Evolutionary conservation across 352 stramenopile species (phyloP), one percentile per base, ranked within the genome.

Genomic region (Globisporangium ultimum): DNA sequence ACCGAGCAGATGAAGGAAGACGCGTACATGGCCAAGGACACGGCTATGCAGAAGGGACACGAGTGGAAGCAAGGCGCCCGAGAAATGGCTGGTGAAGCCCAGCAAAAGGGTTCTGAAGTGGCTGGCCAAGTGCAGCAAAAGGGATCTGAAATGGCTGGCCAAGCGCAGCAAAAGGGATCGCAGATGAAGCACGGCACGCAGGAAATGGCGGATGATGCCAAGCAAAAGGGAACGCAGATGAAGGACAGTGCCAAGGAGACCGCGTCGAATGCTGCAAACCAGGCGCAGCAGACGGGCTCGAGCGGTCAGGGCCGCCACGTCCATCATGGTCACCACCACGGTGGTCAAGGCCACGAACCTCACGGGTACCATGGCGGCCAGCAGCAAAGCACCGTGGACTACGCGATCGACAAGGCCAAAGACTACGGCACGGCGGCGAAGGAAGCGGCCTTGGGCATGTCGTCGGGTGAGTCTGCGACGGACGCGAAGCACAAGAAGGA

Each of bases 401-500:
- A n/a, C 9, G 13, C 41, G 22, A 59, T 45, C 24, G 41, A 51
- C n/a, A 41, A 17, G 22, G n/a, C 13, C 0, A 17, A 42, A 5
- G 38, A 61, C 4, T 20, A 45, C 18, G 46, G 46, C 20, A 53
- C 45, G 8, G 46, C 38, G 9, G 21, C 36, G 2, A 61, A 61
- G 17, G 46, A 61, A 36, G 46, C 34, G 8, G 9, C 36, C 10
- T 36, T 46, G 0, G 42, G 53, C 2, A 59, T 38, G 42, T 50
- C 53, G 41, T 50, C 53, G 13, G 43, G 42, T 10, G 17, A 52
- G 9, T 59, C 53, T 5, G 24, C 42, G 17, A 52, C 53, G 3
- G 53, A 59, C 53, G 15, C 38, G n/a, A 59, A 46, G 53, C n/a
- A 42, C 28, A 41, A 46, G 53, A 14, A 42, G 15, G 41, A 42